Evolutionary conservation across 2,329 filamentous ascomycete species (phyloP).

Genomic region (Zasmidium angulare): DNA sequence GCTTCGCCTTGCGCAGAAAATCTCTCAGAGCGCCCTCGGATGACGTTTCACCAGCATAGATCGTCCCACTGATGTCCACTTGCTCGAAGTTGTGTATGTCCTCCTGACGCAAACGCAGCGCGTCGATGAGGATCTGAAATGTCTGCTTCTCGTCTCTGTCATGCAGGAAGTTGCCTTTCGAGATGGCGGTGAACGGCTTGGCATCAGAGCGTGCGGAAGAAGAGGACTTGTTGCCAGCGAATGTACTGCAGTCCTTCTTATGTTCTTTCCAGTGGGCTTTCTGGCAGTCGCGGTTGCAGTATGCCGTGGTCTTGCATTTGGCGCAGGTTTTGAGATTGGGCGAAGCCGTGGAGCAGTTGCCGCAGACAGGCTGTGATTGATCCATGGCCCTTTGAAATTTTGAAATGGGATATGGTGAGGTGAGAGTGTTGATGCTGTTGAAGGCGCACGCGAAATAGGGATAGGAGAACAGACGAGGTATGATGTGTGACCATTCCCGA

Average conservation of each 20-base stretch:
- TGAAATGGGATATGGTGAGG: no score
- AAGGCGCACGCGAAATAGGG: no score
- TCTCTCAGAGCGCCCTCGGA: constrained; percentile 15
- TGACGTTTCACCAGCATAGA: constrained; percentile 10
- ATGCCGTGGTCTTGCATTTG: constrained; percentile 32
- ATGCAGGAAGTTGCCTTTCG: constrained; percentile 23
- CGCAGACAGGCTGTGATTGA: no score
- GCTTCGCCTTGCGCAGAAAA: neutral
- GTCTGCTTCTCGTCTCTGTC: constrained; percentile 19
- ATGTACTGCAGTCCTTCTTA: constrained; percentile 32
- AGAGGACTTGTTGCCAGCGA: neutral
- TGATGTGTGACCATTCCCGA: no score
- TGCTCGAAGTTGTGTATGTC: constrained; percentile 18
- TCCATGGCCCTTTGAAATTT: no score
- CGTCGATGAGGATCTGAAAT: constrained; percentile 27
- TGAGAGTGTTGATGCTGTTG: no score
- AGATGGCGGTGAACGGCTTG: constrained; percentile 18
- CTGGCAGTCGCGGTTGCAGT: constrained; percentile 38
- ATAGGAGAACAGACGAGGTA: no score
- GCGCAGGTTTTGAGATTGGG: constrained; percentile 13
- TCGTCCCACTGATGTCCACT: constrained; percentile 11
- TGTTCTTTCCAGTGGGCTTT: constrained; percentile 35
- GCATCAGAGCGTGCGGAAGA: no score
- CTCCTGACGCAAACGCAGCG: constrained; percentile 21
- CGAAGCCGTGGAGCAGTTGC: no score